Conservation (phyloP, 225 moss, liverwort and hornwort species). For the Polytrichum commune region DNA sequence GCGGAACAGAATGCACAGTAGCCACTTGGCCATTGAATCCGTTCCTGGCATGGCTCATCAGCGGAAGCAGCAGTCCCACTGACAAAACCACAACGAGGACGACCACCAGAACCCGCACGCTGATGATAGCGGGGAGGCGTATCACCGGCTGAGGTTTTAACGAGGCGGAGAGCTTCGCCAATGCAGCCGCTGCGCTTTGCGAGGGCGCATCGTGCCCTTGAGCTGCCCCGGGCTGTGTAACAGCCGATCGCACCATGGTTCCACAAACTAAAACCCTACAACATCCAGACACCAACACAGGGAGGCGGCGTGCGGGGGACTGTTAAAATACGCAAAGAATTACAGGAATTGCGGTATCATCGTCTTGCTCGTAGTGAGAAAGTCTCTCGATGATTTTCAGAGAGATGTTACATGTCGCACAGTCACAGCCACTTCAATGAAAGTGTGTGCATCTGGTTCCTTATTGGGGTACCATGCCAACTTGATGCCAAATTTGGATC, state of each 20-base stretch:
- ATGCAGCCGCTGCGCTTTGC: slow-evolving; percentile 15
- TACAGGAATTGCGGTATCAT: too few species aligned
- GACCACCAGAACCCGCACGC: slow-evolving; percentile 21
- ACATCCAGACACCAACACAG: too few species aligned
- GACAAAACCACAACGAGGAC: slow-evolving; percentile 30
- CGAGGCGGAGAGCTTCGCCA: slow-evolving; percentile 34
- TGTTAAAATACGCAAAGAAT: too few species aligned
- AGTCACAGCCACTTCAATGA: too few species aligned
- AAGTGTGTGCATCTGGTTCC: too few species aligned
- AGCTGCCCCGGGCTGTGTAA: slow-evolving; percentile 11
- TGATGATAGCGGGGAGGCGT: slow-evolving; percentile 17
- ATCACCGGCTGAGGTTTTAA: slow-evolving; percentile 24
- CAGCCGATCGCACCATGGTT: slow-evolving; percentile 41
- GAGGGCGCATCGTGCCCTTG: slow-evolving; percentile 21
- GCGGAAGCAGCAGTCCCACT: slow-evolving; percentile 28
- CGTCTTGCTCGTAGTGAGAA: too few species aligned
- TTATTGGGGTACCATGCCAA: too few species aligned
- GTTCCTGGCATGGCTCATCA: slow-evolving; percentile 24
- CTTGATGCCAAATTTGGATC: too few species aligned
- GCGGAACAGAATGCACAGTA: slow-evolving; percentile 20
- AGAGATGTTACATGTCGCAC: too few species aligned
- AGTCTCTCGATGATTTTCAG: too few species aligned
- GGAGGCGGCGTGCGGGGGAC: too few species aligned
- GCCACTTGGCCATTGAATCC: slow-evolving; percentile 5
- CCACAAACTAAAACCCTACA: too few species aligned